Evolutionary conservation across 257 asterid species (phyloP), one percentile per base, ranked within the genome.

Genomic region (Fraxinus pennsylvanica): DNA sequence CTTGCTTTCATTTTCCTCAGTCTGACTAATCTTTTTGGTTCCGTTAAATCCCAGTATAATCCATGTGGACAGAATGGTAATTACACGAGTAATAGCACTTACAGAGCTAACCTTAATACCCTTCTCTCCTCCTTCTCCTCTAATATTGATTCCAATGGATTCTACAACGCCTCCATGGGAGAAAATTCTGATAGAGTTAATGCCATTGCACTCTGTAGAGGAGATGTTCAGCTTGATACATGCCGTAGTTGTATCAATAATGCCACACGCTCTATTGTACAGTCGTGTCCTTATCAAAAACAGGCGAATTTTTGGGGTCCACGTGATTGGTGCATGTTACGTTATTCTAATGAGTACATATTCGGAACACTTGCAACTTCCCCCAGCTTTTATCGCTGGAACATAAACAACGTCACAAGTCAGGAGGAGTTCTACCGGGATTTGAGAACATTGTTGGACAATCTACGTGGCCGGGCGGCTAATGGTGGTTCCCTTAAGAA

Each of bases 281-380:
- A 71, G 7, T 12, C 7, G 41, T 70, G 74, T 70, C 47, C 52
- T 15, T 10, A 43, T 43, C 52, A 43, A 43, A 43, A 43, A 43
- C 14, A 69, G 6, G 85, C 85, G 1, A 67, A 73, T 7, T 3
- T 25, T 5, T 73, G 81, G 78, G 25, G 9, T 54, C 4, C 1
- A 1, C 1, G 4, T 69, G 27, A 9, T 0, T 4, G 0, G 1
- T 81, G 84, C 61, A 70, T 39, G 50, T 4, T 81, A 14, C 68
- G 81, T 2, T 81, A 75, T 81, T 75, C 81, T 4, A 72, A 76
- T 70, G 81, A 81, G 35, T 7, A 57, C 36, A 71, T 76, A 4
- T 76, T 29, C 0, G 84, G 74, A 19, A 39, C 13, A 17, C 52
- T 2, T 43, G 52, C 10, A 43, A 10, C 17, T 43, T 1, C 0